Evolutionary conservation across 805 yeast genomes (phyloP).

Genomic region (Ogataea philodendri): DNA sequence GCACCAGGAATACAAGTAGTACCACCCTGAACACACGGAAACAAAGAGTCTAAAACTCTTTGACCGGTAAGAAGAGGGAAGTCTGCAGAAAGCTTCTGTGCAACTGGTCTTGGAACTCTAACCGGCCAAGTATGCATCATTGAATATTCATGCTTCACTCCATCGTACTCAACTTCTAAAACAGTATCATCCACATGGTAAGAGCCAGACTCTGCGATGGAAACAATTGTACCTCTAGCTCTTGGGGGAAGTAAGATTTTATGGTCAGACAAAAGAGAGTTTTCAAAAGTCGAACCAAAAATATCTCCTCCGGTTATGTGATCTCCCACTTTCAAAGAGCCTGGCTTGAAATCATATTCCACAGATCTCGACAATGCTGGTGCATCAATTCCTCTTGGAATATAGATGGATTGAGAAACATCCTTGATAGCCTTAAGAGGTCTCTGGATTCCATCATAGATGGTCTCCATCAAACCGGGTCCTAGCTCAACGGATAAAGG

Average conservation of each 20-base stretch:
- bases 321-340: conserved; percentile 82
- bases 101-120: conserved; percentile 98
- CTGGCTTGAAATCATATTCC: conserved; percentile 84
- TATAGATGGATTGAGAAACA: conserved; percentile 84
- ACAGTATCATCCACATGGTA: conserved; percentile 88
- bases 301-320: conserved; percentile 98
- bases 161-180: conserved; percentile 93
- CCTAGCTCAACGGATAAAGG: conserved; percentile 99
- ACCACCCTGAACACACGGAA: conserved; percentile 99
- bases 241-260: conserved; percentile 95
- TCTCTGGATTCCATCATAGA: conserved; percentile 99
- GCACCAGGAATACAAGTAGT: conserved; percentile 99
- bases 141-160: conserved; percentile 72
- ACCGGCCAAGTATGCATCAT: conserved; percentile 99
- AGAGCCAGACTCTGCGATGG: conserved; percentile 85
- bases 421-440: conserved; percentile 94
- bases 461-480: conserved; percentile 99
- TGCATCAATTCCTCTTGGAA: conserved; percentile 97
- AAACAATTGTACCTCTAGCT: conserved; percentile 95
- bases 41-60: conserved; percentile 95
- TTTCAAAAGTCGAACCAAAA: conserved; percentile 90
- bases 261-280: conserved; percentile 88
- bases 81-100: conserved; percentile 90
- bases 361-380: conserved; percentile 87
- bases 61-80: conserved; percentile 97